Conservation (phyloP, 495 filamentous ascomycete genomes). For the Aspergillus incahuasiensis region DNA sequence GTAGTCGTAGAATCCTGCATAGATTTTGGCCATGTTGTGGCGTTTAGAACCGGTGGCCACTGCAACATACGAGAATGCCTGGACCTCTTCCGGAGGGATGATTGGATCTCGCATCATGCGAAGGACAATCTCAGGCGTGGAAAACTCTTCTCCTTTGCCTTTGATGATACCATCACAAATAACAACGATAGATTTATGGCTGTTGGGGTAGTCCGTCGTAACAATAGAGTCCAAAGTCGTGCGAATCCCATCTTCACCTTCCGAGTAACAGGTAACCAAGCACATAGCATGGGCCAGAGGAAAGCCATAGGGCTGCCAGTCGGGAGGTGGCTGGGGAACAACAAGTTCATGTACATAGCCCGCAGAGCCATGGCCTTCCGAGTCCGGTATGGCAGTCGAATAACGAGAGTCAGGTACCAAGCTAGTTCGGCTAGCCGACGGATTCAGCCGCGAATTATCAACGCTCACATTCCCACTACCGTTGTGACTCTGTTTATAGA, state of each 20-base stretch:
- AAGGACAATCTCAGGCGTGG: constrained; percentile 86
- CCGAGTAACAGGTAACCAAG: constrained; percentile 95
- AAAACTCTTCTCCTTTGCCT: constrained; percentile 79
- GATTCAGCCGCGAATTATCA: constrained; percentile 34
- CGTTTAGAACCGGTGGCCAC: constrained; percentile 94
- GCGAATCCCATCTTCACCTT: constrained; percentile 86
- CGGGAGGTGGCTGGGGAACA: constrained; percentile 94
- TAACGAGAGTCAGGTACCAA: constrained; percentile 47
- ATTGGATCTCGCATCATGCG: constrained; percentile 93
- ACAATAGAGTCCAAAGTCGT: constrained; percentile 95
- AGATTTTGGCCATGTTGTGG: constrained; percentile 99
- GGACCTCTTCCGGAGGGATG: constrained; percentile 70
- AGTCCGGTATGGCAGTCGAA: constrained; percentile 54
- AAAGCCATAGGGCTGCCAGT: constrained; percentile 95
- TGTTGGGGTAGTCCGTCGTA: constrained; percentile 98
- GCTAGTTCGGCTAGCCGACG: constrained; percentile 49
- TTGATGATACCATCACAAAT: constrained; percentile 99
- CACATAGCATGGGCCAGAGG: constrained; percentile 91
- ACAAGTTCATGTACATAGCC: constrained; percentile 95
- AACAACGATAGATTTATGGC: constrained; percentile 92
- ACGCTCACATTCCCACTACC: constrained; percentile 58
- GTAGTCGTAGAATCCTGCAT: constrained; percentile 97
- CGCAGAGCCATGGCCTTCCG: constrained; percentile 74
- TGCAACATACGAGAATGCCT: constrained; percentile 91
- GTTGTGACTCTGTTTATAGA: constrained; percentile 68